Evolutionary conservation across 768 basidiomycete species (phyloP).

Genomic region (Kwoniella dendrophila): DNA sequence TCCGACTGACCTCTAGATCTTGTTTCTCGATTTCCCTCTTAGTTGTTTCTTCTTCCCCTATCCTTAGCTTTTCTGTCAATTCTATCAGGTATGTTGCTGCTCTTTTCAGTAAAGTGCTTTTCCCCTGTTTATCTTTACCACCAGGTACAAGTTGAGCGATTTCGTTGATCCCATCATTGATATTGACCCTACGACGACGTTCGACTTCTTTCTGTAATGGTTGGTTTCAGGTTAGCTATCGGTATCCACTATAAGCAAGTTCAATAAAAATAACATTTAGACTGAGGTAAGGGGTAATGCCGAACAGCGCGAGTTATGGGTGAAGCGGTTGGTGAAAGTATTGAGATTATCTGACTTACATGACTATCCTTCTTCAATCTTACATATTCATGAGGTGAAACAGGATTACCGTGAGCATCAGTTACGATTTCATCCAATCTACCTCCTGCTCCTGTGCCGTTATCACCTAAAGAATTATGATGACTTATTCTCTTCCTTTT

Average conservation of each 20-base stretch:
- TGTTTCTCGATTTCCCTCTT: constrained; percentile 29
- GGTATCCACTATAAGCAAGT: neutral
- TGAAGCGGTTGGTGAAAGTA: neutral
- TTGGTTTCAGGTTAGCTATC: neutral
- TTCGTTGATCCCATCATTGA: constrained; percentile 94
- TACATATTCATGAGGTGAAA: constrained; percentile 31
- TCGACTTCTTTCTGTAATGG: constrained; percentile 93
- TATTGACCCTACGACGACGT: constrained; percentile 87
- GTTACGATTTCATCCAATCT: constrained; percentile 14
- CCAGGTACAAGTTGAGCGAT: constrained; percentile 86
- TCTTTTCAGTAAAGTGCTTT: constrained; percentile 82
- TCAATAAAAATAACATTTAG: neutral
- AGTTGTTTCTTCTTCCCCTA: constrained; percentile 49
- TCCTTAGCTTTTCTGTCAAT: constrained; percentile 87
- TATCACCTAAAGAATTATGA: neutral
- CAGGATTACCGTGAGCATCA: constrained; percentile 18
- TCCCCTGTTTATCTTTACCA: constrained; percentile 69
- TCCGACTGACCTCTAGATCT: constrained; percentile 31
- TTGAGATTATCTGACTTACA: constrained; percentile 37
- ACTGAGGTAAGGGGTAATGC: too few species aligned
- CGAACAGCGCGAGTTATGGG: too few species aligned
- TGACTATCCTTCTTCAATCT: constrained; percentile 53
- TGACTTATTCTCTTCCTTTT: constrained; percentile 16
- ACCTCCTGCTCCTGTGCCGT: neutral
- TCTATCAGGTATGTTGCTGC: constrained; percentile 91